phyloP scores from a whole-genome alignment of 768 basidiomycete genomes.

The Austroboletus eburneus region DNA sequence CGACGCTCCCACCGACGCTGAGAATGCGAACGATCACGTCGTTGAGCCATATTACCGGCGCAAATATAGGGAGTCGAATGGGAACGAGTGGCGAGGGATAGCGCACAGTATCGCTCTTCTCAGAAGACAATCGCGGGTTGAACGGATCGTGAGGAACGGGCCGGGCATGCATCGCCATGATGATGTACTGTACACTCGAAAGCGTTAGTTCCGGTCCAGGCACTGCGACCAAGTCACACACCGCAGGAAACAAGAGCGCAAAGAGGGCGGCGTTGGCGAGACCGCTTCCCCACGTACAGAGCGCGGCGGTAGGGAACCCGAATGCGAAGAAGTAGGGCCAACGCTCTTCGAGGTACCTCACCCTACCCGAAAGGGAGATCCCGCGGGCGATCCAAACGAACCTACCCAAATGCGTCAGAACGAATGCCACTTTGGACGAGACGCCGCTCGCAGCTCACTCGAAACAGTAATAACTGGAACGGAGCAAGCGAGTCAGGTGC shows the following conservation, averaged over 20 bases:
- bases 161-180: conserved; percentile 75
- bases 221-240: conserved; percentile 32
- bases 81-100: conserved; percentile 79
- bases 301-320: conserved; percentile 68
- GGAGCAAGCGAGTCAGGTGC: conserved; percentile 1
- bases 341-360: conserved; percentile 77
- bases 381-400: conserved; percentile 79
- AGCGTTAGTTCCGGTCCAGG: conserved; percentile 3
- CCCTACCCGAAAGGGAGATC: conserved; percentile 59
- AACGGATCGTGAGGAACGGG: conserved; percentile 77
- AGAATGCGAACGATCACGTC: conserved; percentile 62
- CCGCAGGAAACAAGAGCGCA: conserved; percentile 75
- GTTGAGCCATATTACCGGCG: conserved; percentile 68
- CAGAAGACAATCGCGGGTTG: conserved; percentile 43
- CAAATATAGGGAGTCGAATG: conserved; percentile 75
- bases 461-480: conserved; percentile 83
- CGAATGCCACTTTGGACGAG: neutral
- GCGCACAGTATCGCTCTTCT: conserved; percentile 39
- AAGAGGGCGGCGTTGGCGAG: conserved; percentile 82
- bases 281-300: conserved; percentile 70
- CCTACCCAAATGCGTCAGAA: conserved; percentile 35
- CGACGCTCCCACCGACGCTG: conserved; percentile 45
- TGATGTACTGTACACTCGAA: conserved; percentile 61
- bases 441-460: conserved; percentile 48
- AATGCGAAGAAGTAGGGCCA: conserved; percentile 90